Evolutionary conservation across 257 asterid species (phyloP).

Genomic region (Petunia secreta): DNA sequence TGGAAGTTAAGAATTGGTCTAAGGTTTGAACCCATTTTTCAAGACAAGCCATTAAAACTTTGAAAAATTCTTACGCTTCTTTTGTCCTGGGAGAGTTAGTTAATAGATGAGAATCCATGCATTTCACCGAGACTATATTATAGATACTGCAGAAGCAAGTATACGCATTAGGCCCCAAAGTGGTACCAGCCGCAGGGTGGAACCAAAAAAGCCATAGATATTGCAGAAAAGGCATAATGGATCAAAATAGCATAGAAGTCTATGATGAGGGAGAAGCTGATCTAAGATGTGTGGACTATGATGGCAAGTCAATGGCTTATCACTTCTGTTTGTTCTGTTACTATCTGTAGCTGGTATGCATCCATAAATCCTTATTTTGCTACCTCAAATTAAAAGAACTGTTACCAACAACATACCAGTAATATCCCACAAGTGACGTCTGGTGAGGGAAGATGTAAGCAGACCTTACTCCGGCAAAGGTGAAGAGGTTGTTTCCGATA

Average conservation of each 20-base stretch:
- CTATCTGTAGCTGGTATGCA: background rate
- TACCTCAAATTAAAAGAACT: background rate
- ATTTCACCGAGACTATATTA: background rate
- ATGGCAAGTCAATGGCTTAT: background rate
- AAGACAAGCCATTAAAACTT: too few species aligned
- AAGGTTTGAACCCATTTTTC: too few species aligned
- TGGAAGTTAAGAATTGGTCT: too few species aligned
- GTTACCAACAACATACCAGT: too few species aligned
- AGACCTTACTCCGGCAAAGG: too few species aligned
- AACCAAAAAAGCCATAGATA: background rate
- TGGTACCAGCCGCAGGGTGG: too few species aligned
- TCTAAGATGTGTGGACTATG: background rate
- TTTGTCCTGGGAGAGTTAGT: background rate
- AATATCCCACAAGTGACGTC: too few species aligned
- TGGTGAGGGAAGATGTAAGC: too few species aligned
- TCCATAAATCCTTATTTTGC: background rate
- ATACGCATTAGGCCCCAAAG: too few species aligned
- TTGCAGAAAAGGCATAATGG: background rate
- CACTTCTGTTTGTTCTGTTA: background rate
- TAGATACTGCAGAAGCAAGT: background rate
- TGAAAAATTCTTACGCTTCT: background rate
- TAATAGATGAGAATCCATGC: background rate
- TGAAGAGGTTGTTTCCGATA: too few species aligned
- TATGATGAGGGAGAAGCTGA: background rate
- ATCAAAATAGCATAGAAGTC: background rate